Base-by-base conservation (phyloP, 345 rosid genomes). In the Acer campestre region DNA sequence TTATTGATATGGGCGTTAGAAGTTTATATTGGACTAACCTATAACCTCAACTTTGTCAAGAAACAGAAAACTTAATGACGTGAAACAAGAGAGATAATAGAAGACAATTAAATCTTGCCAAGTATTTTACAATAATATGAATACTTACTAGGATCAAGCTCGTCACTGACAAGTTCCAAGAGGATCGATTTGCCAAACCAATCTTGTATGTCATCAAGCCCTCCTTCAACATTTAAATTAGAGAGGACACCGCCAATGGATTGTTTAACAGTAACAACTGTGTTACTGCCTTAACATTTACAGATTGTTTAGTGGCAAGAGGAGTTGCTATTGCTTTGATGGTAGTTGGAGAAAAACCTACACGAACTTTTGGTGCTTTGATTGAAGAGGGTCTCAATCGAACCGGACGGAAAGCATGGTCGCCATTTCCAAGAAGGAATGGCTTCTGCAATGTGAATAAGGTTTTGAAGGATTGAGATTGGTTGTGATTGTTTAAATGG, bases 81-180 rank as follows among this genome's bases (percentile, higher is more conserved):
- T 46, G 2, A 10, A 11, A 46, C 49, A 46, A 4, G 35, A 31
- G 38, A 35, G 38, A 35, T 35, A 35, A 35, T 4, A 35, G 35
- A 35, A 35, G 38, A 4, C 38, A 35, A 35, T 35, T 35, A 4
- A 35, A 3, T 35, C 38, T 35, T 35, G 38, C 38, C 38, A 35
- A 42, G 46, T 42, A 42, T 9, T 42, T 7, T 9, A 8, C 49
- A 56, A 56, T n/a, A 35, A 35, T 16, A 10, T 14, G 22, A 7
- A 4, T 59, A 82, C 90, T 85, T 85, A 88, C 91, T 73, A 1
- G 84, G 80, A 75, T 89, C 90, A 14, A 89, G 85, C 53, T 88
- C 80, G 0, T 79, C 40, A 55, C 93, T 91, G 62, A 86, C 88
- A 38, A 91, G 89, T 88, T 89, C 91, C 68, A 91, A 67, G 4